These are phyloP conservation scores for Sporisorium sorghi DNA, from an alignment of 1,284 basidiomycete genomes.

Conservation along the genomic window DNA sequence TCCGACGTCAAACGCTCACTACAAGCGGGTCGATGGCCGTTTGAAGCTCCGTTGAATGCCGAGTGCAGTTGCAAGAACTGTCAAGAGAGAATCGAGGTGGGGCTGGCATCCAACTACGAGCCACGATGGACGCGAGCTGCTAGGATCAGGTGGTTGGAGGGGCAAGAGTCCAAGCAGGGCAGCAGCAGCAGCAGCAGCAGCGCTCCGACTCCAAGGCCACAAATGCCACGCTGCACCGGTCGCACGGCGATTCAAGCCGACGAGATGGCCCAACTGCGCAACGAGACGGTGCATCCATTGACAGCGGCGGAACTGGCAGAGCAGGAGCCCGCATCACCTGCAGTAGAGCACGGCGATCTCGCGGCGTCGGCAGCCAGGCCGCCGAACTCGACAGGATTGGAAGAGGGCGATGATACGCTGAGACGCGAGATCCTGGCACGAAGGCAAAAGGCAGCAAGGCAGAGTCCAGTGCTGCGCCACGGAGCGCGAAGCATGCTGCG, in stretches of 20 bases:
- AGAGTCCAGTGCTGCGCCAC: constrained; percentile 31
- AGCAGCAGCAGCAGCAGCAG: too few species aligned
- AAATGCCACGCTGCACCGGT: constrained; percentile 21
- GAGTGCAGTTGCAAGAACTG: constrained; percentile 52
- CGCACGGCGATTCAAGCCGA: constrained; percentile 45
- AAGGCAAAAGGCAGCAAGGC: constrained; percentile 27
- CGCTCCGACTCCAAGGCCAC: too few species aligned
- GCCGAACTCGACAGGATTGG: constrained; percentile 21
- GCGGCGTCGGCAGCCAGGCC: neutral
- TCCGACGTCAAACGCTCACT: constrained; percentile 20
- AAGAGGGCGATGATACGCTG: constrained; percentile 37
- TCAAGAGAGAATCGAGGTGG: constrained; percentile 41
- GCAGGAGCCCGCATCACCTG: constrained; percentile 27
- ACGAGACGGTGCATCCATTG: constrained; percentile 38
- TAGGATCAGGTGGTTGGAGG: constrained; percentile 38
- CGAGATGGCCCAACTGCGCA: constrained; percentile 40
- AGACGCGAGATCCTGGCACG: constrained; percentile 34
- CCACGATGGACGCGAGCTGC: constrained; percentile 43
- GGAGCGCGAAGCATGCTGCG: constrained; percentile 51
- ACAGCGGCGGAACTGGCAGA: constrained; percentile 32
- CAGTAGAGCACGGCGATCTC: constrained; percentile 9
- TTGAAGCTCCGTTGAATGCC: constrained; percentile 37
- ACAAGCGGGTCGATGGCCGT: constrained; percentile 43
- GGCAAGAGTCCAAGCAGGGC: constrained; percentile 16
- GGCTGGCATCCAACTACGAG: constrained; percentile 29